phyloP scores from a whole-genome alignment of 306 rosid species.

The Lupinus albus region DNA sequence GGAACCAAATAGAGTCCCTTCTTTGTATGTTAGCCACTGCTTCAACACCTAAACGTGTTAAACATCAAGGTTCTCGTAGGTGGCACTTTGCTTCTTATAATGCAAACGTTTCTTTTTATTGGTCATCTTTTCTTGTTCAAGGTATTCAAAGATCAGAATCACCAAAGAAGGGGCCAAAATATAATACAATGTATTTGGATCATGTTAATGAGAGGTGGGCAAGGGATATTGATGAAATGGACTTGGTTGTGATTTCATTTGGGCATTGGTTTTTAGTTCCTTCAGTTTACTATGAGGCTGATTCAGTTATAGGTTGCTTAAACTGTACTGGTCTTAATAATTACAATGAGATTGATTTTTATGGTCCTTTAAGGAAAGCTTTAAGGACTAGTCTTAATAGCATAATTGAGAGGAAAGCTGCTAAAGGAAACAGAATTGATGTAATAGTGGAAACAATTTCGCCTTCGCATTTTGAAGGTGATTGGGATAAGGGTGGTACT shows the following conservation, averaged over 20 bases:
- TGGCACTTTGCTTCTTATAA: conserved; percentile 64
- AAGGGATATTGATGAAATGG: conserved; percentile 48
- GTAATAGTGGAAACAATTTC: conserved; percentile 62
- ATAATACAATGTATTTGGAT: conserved; percentile 62
- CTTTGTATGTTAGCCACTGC: conserved; percentile 63
- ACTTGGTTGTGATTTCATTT: conserved; percentile 57
- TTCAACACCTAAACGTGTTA: conserved; percentile 54
- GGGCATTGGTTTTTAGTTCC: conserved; percentile 80
- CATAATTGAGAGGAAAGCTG: conserved; percentile 26
- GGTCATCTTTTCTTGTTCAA: conserved; percentile 79
- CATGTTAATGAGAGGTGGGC: conserved; percentile 65
- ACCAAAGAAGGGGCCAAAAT: conserved; percentile 38
- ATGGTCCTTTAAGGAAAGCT: conserved; percentile 50
- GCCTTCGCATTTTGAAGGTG: conserved; percentile 69
- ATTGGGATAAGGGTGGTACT: conserved; percentile 69
- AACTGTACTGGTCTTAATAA: conserved; percentile 58
- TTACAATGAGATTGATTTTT: conserved; percentile 61
- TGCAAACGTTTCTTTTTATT: conserved; percentile 57
- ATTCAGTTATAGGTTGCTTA: conserved; percentile 54
- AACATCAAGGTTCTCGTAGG: conserved; percentile 46
- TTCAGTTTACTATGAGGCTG: conserved; percentile 64
- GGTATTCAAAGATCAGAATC: conserved; percentile 54
- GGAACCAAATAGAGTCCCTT: conserved; percentile 79
- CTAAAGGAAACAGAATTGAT: conserved; percentile 39
- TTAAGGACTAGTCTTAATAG: conserved; percentile 34